Percentiles rank a stretch among this genome's conserved stretches.
Conservation (phyloP, 148 eudicot genomes). For the Amaranthus hypochondriacus region DNA sequence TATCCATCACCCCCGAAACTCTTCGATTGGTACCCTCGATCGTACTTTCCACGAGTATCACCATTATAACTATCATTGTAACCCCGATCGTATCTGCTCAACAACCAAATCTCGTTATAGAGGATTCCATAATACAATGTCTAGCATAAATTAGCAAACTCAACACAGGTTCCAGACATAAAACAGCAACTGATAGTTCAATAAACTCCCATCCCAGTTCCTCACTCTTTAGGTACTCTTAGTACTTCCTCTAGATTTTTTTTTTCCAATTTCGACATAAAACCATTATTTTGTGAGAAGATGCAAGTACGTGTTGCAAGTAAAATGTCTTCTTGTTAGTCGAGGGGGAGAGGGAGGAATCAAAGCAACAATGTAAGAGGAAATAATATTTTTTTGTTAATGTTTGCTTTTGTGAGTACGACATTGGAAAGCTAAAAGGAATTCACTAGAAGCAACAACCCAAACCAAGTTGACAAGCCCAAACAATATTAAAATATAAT, state of each 20-base stretch:
- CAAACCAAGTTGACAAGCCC: neutral
- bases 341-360: neutral
- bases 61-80: slow-evolving; percentile 25
- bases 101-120: neutral
- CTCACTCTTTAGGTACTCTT: no score
- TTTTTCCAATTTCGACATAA: no score
- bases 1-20: slow-evolving; percentile 16
- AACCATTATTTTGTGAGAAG: neutral
- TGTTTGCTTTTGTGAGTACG: no score
- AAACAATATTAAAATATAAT: neutral
- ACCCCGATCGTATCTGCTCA: slow-evolving; percentile 38
- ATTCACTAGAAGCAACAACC: neutral
- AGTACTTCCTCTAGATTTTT: no score
- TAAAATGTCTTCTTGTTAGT: neutral
- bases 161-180: neutral
- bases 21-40: slow-evolving; percentile 33
- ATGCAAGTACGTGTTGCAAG: neutral
- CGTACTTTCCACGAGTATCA: slow-evolving; percentile 36
- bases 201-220: neutral
- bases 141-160: neutral
- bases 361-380: neutral
- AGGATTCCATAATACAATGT: neutral
- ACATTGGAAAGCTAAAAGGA: neutral
- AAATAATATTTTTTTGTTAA: no score
- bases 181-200: neutral